These are phyloP conservation scores for Botrytis hyacinthi DNA, from an alignment of 2,329 filamentous ascomycete genomes.

Conservation along the genomic window DNA sequence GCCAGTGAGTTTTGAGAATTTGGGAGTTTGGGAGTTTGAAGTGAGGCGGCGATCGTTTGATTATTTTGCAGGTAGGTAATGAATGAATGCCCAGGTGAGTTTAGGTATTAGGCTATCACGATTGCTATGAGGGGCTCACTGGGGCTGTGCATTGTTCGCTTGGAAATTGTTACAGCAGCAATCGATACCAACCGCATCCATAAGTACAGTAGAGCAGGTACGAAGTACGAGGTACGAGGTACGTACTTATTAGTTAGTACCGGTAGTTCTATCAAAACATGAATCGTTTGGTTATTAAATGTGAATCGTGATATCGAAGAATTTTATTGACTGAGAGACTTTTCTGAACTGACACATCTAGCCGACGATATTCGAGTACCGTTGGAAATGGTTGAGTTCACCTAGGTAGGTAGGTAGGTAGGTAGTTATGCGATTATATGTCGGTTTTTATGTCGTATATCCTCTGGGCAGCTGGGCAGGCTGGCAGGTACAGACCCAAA, in stretches of 20 bases:
- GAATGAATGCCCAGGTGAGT: too few species aligned
- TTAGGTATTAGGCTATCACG: neutral
- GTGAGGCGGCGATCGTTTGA: neutral
- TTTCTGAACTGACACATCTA: neutral
- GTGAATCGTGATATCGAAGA: neutral
- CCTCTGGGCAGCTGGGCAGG: neutral
- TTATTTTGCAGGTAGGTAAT: neutral
- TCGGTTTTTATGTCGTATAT: neutral
- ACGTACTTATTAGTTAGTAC: neutral
- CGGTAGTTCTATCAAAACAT: neutral
- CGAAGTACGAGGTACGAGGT: neutral
- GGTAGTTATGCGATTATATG: neutral
- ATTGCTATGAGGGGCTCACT: neutral
- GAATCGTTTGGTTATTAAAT: neutral
- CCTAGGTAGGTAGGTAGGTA: neutral
- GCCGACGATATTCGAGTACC: neutral
- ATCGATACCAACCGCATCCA: neutral
- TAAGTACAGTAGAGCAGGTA: neutral
- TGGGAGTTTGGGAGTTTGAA: neutral
- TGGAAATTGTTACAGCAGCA: neutral
- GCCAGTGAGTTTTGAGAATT: constrained; percentile 3
- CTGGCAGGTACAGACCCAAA: neutral
- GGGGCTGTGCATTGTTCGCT: constrained; percentile 12
- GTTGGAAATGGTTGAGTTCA: neutral
- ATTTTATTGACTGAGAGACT: neutral